These are phyloP conservation scores for Chrysoporthe austroafricana DNA, from an alignment of 2,329 filamentous ascomycete species.

Conservation along the genomic window DNA sequence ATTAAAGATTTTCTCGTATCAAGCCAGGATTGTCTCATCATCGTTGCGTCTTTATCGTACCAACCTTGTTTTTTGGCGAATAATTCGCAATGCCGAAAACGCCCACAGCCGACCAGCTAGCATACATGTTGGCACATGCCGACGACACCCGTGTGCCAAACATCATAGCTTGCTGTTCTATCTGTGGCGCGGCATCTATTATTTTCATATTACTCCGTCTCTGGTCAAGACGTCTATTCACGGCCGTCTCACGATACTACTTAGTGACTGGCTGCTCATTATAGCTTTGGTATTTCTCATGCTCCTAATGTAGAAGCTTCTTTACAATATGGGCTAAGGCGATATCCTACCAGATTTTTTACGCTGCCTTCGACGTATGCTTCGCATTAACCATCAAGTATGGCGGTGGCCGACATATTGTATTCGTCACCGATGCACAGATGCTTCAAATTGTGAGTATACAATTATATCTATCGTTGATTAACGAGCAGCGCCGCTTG, in stretches of 20 bases:
- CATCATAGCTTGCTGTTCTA: slow-evolving; percentile 23
- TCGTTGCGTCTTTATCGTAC: no score
- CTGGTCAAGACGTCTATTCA: slow-evolving; percentile 14
- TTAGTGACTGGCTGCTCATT: slow-evolving; percentile 9
- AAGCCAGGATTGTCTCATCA: no score
- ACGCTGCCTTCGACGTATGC: neutral
- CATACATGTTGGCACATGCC: slow-evolving; percentile 26
- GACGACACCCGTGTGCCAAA: slow-evolving; percentile 17
- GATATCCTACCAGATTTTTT: slow-evolving; percentile 7
- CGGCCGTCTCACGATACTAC: slow-evolving; percentile 1
- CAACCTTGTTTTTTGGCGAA: no score
- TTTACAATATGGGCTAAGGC: neutral
- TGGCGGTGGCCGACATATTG: slow-evolving; percentile 22
- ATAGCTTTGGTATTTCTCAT: slow-evolving; percentile 5
- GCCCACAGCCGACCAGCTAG: neutral
- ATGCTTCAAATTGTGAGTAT: slow-evolving; percentile 27
- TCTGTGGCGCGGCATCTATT: slow-evolving; percentile 20
- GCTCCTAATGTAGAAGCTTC: neutral
- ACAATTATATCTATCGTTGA: no score
- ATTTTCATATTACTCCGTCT: slow-evolving; percentile 18
- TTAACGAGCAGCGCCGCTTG: no score
- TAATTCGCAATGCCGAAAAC: no score
- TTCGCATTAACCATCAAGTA: slow-evolving; percentile 20
- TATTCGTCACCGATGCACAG: slow-evolving; percentile 23
- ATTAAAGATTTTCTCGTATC: no score